Percentiles rank a stretch among this genome's conserved stretches.
phyloP scores from a whole-genome alignment of 345 rosid species.

The Physaria fendleri region DNA sequence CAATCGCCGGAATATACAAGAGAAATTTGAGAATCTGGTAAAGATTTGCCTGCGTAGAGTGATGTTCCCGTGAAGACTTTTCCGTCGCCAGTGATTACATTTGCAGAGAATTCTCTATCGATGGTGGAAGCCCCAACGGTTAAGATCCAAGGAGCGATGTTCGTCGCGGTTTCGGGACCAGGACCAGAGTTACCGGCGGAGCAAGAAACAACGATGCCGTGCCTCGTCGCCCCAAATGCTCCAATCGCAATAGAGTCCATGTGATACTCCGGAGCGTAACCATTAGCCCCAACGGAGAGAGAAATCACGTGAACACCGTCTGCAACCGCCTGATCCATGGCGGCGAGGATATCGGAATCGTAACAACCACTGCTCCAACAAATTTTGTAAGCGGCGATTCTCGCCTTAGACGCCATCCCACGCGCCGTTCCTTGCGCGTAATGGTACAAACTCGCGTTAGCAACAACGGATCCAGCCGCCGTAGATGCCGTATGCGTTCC shows the following conservation, averaged over 20 bases:
- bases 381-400: slow-evolving; percentile 81
- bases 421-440: slow-evolving; percentile 75
- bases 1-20: slow-evolving; percentile 59
- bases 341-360: slow-evolving; percentile 91
- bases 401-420: slow-evolving; percentile 79
- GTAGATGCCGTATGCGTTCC: slow-evolving; percentile 91
- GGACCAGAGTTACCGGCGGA: slow-evolving; percentile 96
- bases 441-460: slow-evolving; percentile 52
- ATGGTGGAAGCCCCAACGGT: slow-evolving; percentile 86
- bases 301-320: slow-evolving; percentile 89
- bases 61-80: slow-evolving; percentile 54
- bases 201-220: slow-evolving; percentile 73
- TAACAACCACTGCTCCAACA: slow-evolving; percentile 80
- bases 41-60: slow-evolving; percentile 50
- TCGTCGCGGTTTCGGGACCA: slow-evolving; percentile 56
- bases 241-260: slow-evolving; percentile 77
- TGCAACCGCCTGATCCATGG: slow-evolving; percentile 73
- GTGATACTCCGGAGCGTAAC: slow-evolving; percentile 65
- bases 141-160: slow-evolving; percentile 89
- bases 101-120: slow-evolving; percentile 82
- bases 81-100: slow-evolving; percentile 63
- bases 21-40: slow-evolving; percentile 37
- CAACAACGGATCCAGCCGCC: slow-evolving; percentile 65
- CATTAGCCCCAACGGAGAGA: slow-evolving; percentile 69
- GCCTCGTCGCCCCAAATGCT: slow-evolving; percentile 57